Percentiles rank a stretch among this genome's conserved stretches.
phyloP scores from a whole-genome alignment of 805 yeast genomes.

The Candida argentea region DNA sequence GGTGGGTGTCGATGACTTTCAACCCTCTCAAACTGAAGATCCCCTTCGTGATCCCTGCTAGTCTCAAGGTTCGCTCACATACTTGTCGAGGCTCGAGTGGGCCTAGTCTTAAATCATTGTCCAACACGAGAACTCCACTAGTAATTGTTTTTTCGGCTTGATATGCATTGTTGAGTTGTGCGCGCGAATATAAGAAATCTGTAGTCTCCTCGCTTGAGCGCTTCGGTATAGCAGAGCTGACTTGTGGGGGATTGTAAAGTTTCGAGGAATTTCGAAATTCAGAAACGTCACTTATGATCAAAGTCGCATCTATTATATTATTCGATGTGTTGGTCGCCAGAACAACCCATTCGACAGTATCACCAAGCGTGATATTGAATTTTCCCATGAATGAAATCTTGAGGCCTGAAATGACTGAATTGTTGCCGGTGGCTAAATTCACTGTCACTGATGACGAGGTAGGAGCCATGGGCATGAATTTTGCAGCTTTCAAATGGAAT shows the following conservation, averaged over 20 bases:
- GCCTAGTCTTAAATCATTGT: slow-evolving; percentile 57
- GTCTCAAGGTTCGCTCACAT: slow-evolving; percentile 49
- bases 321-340: slow-evolving; percentile 54
- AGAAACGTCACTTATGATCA: slow-evolving; percentile 23
- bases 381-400: slow-evolving; percentile 54
- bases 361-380: slow-evolving; percentile 50
- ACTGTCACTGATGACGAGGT: slow-evolving; percentile 24
- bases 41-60: slow-evolving; percentile 58
- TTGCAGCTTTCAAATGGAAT: slow-evolving; percentile 1
- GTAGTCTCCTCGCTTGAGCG: slow-evolving; percentile 4
- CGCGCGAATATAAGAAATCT: slow-evolving; percentile 10
- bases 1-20: slow-evolving; percentile 48
- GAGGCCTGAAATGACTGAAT: slow-evolving; percentile 28
- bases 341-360: slow-evolving; percentile 50
- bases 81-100: slow-evolving; percentile 51
- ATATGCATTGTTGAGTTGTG: slow-evolving; percentile 22
- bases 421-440: slow-evolving; percentile 19
- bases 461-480: slow-evolving; percentile 6
- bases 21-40: slow-evolving; percentile 54
- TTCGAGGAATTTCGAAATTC: slow-evolving; percentile 11
- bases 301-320: slow-evolving; percentile 41
- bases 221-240: slow-evolving; percentile 3
- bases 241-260: slow-evolving; percentile 10
- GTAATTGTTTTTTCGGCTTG: slow-evolving; percentile 29
- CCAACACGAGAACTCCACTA: slow-evolving; percentile 51